phyloP scores from a whole-genome alignment of 345 rosid species.

The Murraya paniculata region DNA sequence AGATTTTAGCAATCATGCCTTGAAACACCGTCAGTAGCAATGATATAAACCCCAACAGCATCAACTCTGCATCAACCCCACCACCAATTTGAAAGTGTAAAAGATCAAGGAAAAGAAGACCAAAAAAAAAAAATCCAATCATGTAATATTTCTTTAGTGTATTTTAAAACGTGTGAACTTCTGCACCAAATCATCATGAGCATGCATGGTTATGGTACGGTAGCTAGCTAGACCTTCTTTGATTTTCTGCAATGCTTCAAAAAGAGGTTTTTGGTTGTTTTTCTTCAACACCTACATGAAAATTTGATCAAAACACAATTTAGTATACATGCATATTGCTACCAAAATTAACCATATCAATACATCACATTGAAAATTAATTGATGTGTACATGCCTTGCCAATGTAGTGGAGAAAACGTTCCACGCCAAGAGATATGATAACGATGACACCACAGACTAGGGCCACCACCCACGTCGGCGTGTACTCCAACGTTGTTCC shows the following conservation, averaged over 20 bases:
- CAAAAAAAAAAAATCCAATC: too few species aligned
- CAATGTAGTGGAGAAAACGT: slow-evolving; percentile 60
- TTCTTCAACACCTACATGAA: slow-evolving; percentile 49
- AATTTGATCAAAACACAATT: too few species aligned
- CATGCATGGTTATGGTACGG: too few species aligned
- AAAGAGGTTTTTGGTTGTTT: slow-evolving; percentile 65
- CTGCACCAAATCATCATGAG: too few species aligned
- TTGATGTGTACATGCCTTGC: slow-evolving; percentile 46
- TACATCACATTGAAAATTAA: too few species aligned
- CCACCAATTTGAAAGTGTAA: too few species aligned
- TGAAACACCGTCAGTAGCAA: slow-evolving; percentile 65
- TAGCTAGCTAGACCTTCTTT: slow-evolving; percentile 56
- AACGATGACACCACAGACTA: slow-evolving; percentile 73
- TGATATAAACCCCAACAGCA: slow-evolving; percentile 89
- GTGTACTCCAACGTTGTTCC: slow-evolving; percentile 64
- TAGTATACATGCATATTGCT: too few species aligned
- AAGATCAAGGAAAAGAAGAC: too few species aligned
- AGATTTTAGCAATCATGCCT: slow-evolving; percentile 39
- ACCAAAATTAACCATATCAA: too few species aligned
- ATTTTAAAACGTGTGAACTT: too few species aligned
- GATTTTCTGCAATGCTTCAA: slow-evolving; percentile 72
- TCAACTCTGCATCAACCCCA: slow-evolving; percentile 55
- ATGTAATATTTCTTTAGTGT: background rate
- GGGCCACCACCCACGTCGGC: slow-evolving; percentile 86
- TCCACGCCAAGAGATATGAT: slow-evolving; percentile 63